These are phyloP conservation scores for Paragyromitra xinjiangensis DNA, from an alignment of 495 filamentous ascomycete genomes.

Conservation along the genomic window DNA sequence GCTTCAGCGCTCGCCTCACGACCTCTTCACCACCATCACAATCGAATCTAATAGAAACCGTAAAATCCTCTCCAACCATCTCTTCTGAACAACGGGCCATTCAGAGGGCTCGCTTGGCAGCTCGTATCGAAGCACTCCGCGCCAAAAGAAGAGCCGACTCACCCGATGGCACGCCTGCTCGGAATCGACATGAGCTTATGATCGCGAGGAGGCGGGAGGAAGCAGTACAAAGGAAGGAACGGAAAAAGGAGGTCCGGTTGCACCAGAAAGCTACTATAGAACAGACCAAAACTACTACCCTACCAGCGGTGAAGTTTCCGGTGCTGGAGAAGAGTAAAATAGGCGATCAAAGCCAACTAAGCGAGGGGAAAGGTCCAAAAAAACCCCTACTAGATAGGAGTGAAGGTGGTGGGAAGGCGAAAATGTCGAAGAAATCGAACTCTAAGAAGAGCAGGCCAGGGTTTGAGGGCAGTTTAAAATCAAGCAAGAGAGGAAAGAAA, in stretches of 20 bases:
- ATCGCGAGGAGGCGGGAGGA: slow-evolving; percentile 87
- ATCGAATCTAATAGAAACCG: slow-evolving; percentile 61
- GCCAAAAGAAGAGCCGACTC: slow-evolving; percentile 82
- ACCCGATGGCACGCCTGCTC: slow-evolving; percentile 78
- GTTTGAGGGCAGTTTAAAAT: slow-evolving; percentile 91
- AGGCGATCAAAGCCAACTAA: not conserved
- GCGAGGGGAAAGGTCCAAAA: slow-evolving; percentile 52
- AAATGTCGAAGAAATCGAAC: slow-evolving; percentile 57
- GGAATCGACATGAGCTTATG: slow-evolving; percentile 83
- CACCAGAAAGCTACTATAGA: slow-evolving; percentile 68
- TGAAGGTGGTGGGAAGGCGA: slow-evolving; percentile 58
- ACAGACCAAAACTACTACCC: slow-evolving; percentile 7
- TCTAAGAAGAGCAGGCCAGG: slow-evolving; percentile 68
- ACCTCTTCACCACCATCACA: slow-evolving; percentile 55
- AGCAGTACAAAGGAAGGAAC: slow-evolving; percentile 74
- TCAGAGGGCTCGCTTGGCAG: slow-evolving; percentile 76
- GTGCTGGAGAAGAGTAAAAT: slow-evolving; percentile 1
- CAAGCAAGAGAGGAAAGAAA: slow-evolving; percentile 30
- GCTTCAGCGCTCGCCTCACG: slow-evolving; percentile 59
- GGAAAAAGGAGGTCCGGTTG: slow-evolving; percentile 80
- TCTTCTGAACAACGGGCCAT: slow-evolving; percentile 66
- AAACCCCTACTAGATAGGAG: slow-evolving; percentile 59
- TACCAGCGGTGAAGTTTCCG: not conserved
- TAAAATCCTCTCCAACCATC: slow-evolving; percentile 75
- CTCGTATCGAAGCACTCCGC: slow-evolving; percentile 81